A percentile compares a stretch with the other conserved stretches of the same genome.
These are phyloP conservation scores for Eimeria brunetti DNA, from an alignment of 169 alveolate genomes.

Conservation along the genomic window DNA sequence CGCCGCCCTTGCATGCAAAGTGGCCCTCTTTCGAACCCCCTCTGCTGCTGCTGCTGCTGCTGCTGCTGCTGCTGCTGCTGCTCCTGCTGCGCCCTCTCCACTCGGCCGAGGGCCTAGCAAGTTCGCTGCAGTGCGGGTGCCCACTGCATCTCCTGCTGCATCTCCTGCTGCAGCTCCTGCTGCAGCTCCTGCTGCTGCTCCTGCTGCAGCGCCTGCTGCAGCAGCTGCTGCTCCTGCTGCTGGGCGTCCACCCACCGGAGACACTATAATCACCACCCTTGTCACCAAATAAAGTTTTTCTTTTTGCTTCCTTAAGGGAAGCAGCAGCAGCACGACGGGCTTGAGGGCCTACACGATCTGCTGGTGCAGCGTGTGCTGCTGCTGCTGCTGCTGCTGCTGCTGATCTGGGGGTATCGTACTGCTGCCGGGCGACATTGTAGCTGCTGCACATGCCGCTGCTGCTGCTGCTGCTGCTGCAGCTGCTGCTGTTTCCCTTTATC, in stretches of 20 bases:
- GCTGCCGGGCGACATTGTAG: background rate
- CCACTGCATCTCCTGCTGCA: background rate
- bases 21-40: background rate
- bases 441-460: too few species aligned
- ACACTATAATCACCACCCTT: background rate
- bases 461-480: background rate
- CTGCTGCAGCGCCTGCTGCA: too few species aligned
- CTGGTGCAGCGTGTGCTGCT: conserved; percentile 10
- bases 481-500: background rate
- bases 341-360: background rate
- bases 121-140: background rate
- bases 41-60: background rate
- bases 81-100: background rate
- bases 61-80: conserved; percentile 9
- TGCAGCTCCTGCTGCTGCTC: conserved; percentile 32
- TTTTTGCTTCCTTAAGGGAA: background rate
- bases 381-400: background rate
- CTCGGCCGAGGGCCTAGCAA: background rate
- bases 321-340: background rate
- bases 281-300: too few species aligned
- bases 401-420: background rate
- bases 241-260: conserved; percentile 27
- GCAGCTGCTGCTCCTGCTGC: conserved; percentile 39
- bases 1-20: background rate
- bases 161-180: conserved; percentile 1